Evolutionary conservation across 306 rosid genomes (phyloP), one percentile per base, ranked within the genome.

Genomic region (Calophaca sinica): DNA sequence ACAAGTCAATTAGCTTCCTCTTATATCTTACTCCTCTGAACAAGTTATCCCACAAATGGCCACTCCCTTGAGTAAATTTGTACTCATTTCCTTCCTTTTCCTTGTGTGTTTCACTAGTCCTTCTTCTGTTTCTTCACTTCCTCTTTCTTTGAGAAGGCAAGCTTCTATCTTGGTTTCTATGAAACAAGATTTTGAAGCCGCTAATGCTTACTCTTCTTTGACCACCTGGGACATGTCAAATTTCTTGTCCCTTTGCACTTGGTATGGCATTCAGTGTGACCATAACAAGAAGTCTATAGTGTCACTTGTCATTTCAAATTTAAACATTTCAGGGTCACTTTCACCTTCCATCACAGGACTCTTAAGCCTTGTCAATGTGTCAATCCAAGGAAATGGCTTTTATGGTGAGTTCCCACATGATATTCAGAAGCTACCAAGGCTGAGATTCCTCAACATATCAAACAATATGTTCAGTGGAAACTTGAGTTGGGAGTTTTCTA

Each of bases 401-500:
- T 66, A 85, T 2, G 93, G 96, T 6, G 74, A 35, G 45, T 80
- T 92, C 36, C 94, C 90, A 2, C 2, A 68, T 1, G 73, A 59
- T 20, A 62, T 88, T 54, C 96, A 84, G 83, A 79, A 63, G 58
- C 83, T 93, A 3, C 11, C 66, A 0, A 63, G 58, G 55, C 80
- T 93, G 31, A 85, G 79, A 5, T 81, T 55, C 84, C 93, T 93
- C 79, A 93, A 93, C 91, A 88, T 93, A 26, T 92, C 98, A 65
- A 86, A 60, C 86, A 92, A 90, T 45, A 82, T 80, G 79, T 90
- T 93, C 83, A 59, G 73, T 68, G 96, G 96, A 15, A 78, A 80
- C 4, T 54, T 90, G 69, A 79, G 76, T 59, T 87, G 89, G 91
- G 74, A 84, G 3, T 83, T 86, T 66, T 57, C 83, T 31, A 74